Base-by-base conservation (phyloP, 1,284 basidiomycete species). In the Ustilago trichophora region DNA sequence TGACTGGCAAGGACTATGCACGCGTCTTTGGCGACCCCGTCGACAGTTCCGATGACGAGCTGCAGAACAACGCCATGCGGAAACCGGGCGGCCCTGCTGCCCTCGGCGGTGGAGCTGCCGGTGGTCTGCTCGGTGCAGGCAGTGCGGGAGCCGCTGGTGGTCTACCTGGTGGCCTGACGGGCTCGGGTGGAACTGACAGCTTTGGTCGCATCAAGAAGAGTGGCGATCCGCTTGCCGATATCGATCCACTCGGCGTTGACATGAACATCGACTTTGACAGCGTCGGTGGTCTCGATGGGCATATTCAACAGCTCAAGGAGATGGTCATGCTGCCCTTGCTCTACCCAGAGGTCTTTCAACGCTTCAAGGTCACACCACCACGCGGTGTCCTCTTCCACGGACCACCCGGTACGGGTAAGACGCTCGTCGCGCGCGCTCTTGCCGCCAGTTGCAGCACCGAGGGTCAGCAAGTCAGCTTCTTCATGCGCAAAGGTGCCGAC, bases 401-500 rank as follows among this genome's bases (percentile, higher is more conserved):
- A 11, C 80, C 80, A 3, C 80, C 80, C 7, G 80, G 80, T 22
- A 81, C 80, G 10, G 80, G 80, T 44, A 81, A 81, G 63, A 81
- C 80, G 33, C 70, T 81, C 24, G 76, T 81, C 4, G 96, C 96
- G 0, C 87, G 96, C 59, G 96, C 96, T 0, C 85, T 99, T 4
- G 95, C 96, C 0, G 92, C 95, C 0, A 96, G 91, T 67, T 95
- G 92, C 82, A 89, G 92, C 42, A 89, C 89, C 1, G 89, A 92
- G 42, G 94, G 92, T 26, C 91, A 90, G 73, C 89, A 91, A 73
- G 95, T 98, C 33, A 90, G 92, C 2, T 99, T 99, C 85, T 98
- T 97, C 86, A 98, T 99, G 96, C 91, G 96, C 44, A 99, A 99
- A 83, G 96, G 96, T 33, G 96, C 96, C 19, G 96, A 99, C 82